phyloP scores from a whole-genome alignment of 495 filamentous ascomycete species.

The Hyaloscypha finlandica region DNA sequence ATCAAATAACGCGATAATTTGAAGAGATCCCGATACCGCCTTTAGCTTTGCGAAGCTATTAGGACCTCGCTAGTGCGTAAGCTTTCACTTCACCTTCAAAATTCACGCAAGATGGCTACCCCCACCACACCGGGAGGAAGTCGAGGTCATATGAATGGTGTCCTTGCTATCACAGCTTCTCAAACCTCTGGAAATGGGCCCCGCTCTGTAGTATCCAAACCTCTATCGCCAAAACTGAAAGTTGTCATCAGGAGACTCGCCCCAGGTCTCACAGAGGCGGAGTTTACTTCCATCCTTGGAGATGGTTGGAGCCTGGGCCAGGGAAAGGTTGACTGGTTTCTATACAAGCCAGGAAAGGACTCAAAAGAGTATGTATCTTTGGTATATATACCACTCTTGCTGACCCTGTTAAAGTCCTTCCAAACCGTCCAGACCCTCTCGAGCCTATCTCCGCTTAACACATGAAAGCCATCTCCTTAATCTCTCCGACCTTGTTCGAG shows the following conservation, averaged over 20 bases:
- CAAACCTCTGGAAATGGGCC: constrained; percentile 54
- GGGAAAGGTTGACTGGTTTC: constrained; percentile 82
- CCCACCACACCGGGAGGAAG: constrained; percentile 33
- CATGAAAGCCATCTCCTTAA: constrained; percentile 57
- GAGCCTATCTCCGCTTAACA: constrained; percentile 76
- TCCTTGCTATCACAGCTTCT: constrained; percentile 60
- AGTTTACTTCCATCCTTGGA: constrained; percentile 75
- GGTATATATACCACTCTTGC: constrained; percentile 18
- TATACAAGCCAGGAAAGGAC: constrained; percentile 78
- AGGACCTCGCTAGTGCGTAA: too few species aligned
- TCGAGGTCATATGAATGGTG: constrained; percentile 51
- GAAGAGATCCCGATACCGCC: too few species aligned
- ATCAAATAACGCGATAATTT: too few species aligned
- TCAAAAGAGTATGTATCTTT: constrained; percentile 73
- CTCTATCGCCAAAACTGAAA: constrained; percentile 70
- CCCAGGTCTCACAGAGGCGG: constrained; percentile 77
- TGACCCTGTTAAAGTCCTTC: constrained; percentile 57
- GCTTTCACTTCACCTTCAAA: too few species aligned
- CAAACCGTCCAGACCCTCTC: constrained; percentile 73
- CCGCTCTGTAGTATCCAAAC: constrained; percentile 53
- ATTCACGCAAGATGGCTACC: constrained; percentile 2
- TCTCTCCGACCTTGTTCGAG: constrained; percentile 67
- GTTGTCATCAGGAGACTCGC: constrained; percentile 83
- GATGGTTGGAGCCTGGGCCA: constrained; percentile 77
- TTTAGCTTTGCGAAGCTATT: too few species aligned